Evolutionary conservation across 2,329 filamentous ascomycete genomes (phyloP).

Genomic region (Calonectria hawksworthii): DNA sequence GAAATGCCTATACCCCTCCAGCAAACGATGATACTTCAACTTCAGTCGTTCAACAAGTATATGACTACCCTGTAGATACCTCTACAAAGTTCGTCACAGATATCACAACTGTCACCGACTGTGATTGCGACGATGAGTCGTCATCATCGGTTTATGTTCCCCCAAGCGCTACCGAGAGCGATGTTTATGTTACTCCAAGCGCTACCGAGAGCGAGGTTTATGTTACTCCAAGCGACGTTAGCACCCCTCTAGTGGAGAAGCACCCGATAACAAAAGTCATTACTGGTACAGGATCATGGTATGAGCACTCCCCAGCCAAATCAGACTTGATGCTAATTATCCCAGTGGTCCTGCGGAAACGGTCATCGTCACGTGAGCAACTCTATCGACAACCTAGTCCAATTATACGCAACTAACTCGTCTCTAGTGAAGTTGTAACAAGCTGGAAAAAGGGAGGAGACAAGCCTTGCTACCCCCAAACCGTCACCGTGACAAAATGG

Average conservation of each 20-base stretch:
- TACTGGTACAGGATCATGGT: neutral
- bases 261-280: neutral
- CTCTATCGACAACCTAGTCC: neutral
- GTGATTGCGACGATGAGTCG: neutral
- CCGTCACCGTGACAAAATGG: neutral
- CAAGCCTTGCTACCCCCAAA: neutral
- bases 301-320: neutral
- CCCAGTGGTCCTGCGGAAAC: neutral
- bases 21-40: neutral
- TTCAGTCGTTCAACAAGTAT: neutral
- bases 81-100: neutral
- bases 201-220: no score
- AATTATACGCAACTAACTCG: neutral
- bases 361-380: conserved; percentile 17
- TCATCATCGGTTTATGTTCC: neutral
- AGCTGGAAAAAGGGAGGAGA: no score
- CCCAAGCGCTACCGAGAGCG: neutral
- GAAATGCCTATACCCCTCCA: neutral
- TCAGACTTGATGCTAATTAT: neutral
- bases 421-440: neutral
- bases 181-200: no score
- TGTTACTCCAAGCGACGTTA: neutral
- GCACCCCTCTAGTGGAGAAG: neutral
- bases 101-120: neutral
- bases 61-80: no score